phyloP scores from a whole-genome alignment of 2,329 filamentous ascomycete genomes.

The Aspergillus eucalypticola region DNA sequence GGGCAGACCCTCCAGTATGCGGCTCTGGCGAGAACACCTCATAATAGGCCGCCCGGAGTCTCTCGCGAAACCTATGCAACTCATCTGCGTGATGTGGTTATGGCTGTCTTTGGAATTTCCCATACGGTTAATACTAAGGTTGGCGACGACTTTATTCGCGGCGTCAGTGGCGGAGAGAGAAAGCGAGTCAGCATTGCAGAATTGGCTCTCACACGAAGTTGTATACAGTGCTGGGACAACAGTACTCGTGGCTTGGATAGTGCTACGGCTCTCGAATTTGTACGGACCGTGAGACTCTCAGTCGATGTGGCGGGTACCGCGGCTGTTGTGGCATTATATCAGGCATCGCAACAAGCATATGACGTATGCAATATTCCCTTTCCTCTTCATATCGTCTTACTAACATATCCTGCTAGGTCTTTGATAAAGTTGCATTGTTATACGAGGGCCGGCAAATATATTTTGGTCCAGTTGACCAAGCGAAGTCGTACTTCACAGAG shows the following conservation, averaged over 20 bases:
- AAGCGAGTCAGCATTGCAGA: conserved; percentile 10
- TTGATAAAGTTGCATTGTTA: conserved; percentile 51
- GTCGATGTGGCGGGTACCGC: neutral
- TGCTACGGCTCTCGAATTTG: conserved; percentile 56
- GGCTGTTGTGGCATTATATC: neutral
- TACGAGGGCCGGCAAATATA: conserved; percentile 55
- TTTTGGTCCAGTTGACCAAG: conserved; percentile 57
- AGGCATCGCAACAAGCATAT: neutral
- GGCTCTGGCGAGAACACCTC: conserved; percentile 50
- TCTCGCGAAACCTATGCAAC: conserved; percentile 1
- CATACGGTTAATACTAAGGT: conserved; percentile 11
- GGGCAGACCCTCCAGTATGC: conserved; percentile 62
- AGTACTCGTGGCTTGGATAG: conserved; percentile 42
- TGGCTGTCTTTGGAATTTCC: conserved; percentile 4
- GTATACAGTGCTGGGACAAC: conserved; percentile 40
- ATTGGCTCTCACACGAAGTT: neutral
- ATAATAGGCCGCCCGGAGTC: neutral
- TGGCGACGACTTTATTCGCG: conserved; percentile 10
- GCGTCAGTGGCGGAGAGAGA: conserved; percentile 12
- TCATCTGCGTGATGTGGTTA: conserved; percentile 5
- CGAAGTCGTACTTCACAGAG: conserved; percentile 64
- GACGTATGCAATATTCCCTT: neutral
- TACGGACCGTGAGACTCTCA: conserved; percentile 30
- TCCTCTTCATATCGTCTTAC: neutral
- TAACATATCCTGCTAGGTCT: neutral